Base-by-base conservation (phyloP, 768 basidiomycete species). In the Sporobolomyces roseus region DNA sequence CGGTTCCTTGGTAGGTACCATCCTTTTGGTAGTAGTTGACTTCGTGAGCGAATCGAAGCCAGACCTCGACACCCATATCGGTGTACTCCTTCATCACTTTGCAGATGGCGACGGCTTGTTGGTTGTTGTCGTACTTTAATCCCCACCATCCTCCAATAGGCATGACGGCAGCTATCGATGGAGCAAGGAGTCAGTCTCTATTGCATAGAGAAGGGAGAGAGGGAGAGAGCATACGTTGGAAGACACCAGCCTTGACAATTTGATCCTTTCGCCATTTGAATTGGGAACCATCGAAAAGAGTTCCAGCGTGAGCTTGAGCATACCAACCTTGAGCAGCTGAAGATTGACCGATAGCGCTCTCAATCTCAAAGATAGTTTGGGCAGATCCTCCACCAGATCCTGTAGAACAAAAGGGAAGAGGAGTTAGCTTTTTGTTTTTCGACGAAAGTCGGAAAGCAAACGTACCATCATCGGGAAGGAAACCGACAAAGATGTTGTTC, bases 81-180 rank as follows among this genome's bases (percentile, higher is more conserved):
- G 72, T 74, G 72, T 74, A 76, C 65, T 75, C 45, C 68, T 76
- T 76, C 74, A 76, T 74, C 63, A 74, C 74, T 23, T 75, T 72
- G 62, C 66, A 62, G 51, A 72, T 75, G 45, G 59, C 56, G 32
- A 71, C 60, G 25, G 74, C 74, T 56, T 75, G 74, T 30, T 59
- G 58, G 74, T 73, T 73, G 67, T 73, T 66, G 38, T 25, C 14
- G 30, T 61, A 32, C 54, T 72, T 76, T 38, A 76, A 70, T 25
- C 75, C 72, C 56, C 56, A 60, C 68, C 72, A 75, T 32, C 73
- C 73, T 27, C 69, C 67, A 19, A 61, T 68, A 2, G 69, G 68
- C 71, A 70, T 73, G n/a, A 73, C 72, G 1, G 70, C 63, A 4
- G 61, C 58, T 60, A 43, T 33, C n/a, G n/a, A n/a, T n/a, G n/a